Evolutionary conservation across 1,284 basidiomycete species (phyloP).

Genomic region (Sanghuangporus weigelae): DNA sequence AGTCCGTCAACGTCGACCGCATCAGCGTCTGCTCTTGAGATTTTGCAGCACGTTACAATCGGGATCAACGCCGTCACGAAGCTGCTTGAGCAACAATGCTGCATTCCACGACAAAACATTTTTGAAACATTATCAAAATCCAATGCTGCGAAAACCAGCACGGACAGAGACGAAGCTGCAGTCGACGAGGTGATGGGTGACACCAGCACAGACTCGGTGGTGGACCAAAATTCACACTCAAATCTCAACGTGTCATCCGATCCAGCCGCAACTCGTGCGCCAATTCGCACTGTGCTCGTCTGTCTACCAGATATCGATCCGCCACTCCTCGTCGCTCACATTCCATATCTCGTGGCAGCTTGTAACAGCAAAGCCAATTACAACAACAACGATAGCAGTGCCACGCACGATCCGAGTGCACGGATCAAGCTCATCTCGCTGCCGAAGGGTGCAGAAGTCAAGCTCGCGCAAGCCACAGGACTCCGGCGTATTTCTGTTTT

Average conservation of each 20-base stretch:
- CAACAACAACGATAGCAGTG: neutral
- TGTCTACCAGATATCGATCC: slow-evolving; percentile 72
- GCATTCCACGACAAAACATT: slow-evolving; percentile 27
- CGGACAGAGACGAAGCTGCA: neutral
- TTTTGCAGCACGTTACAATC: slow-evolving; percentile 50
- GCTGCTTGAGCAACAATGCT: slow-evolving; percentile 57
- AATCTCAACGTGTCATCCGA: neutral
- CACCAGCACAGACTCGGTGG: neutral
- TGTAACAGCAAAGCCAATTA: slow-evolving; percentile 40
- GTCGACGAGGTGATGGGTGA: slow-evolving; percentile 20
- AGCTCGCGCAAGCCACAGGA: slow-evolving; percentile 59
- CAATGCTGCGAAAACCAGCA: neutral
- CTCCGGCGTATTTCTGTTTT: slow-evolving; percentile 68
- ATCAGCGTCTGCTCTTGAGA: slow-evolving; percentile 15
- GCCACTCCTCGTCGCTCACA: slow-evolving; percentile 60
- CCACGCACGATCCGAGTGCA: slow-evolving; percentile 18
- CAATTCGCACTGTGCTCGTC: slow-evolving; percentile 52
- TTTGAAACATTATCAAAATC: slow-evolving; percentile 12
- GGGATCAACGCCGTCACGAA: slow-evolving; percentile 84
- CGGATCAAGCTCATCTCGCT: slow-evolving; percentile 61
- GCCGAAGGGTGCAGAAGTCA: slow-evolving; percentile 62
- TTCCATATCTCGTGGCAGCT: slow-evolving; percentile 68
- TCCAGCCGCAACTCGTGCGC: slow-evolving; percentile 13
- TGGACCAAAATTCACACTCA: slow-evolving; percentile 8
- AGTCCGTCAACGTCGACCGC: slow-evolving; percentile 3